Base-by-base conservation (phyloP, 805 yeast genomes). In the Crinitomyces ghanaensis region DNA sequence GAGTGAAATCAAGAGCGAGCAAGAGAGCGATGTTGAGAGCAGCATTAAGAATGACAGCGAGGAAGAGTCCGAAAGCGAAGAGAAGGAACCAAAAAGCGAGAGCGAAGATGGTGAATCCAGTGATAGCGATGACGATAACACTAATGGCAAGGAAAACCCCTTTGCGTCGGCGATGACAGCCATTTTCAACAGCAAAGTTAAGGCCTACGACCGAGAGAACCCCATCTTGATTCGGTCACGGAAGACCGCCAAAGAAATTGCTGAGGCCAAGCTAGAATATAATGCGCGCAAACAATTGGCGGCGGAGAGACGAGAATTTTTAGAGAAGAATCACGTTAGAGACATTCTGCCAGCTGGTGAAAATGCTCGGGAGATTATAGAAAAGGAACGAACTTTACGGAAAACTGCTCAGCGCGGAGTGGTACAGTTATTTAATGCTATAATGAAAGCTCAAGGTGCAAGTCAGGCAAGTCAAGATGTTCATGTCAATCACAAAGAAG, bases 361-460 rank as follows among this genome's bases (percentile, higher is more conserved):
- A 2, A 56, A 50, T 28, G 66, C 66, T 5, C 66, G 82, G 51
- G 64, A 63, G 26, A 57, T 67, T 3, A 53, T 82, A 12, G 93
- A 79, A 38, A 65, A 65, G 33, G 95, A 84, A 51, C 70, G 71
- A 42, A 65, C 60, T 40, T 60, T 82, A 47, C 77, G 79, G 52
- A 84, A 84, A 51, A 67, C 74, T 16, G 97, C 94, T 0, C 93
- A 83, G 58, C 65, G 77, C 43, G 95, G 95, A 60, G 94, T 82
- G 9, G 83, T 84, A 6, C 71, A 75, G 51, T 67, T 82, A 43
- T 84, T 77, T 61, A 88, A 81, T 51, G 94, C 93, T 2, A 74
- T 84, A 17, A 66, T 81, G 50, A 67, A 80, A 19, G 78, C 93
- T 1, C 96, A 84, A 56, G 69, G 71, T 8, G 48, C 49, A n/a